These are phyloP conservation scores for Kwoniella botswanensis DNA, from an alignment of 768 basidiomycete species.

Conservation along the genomic window DNA sequence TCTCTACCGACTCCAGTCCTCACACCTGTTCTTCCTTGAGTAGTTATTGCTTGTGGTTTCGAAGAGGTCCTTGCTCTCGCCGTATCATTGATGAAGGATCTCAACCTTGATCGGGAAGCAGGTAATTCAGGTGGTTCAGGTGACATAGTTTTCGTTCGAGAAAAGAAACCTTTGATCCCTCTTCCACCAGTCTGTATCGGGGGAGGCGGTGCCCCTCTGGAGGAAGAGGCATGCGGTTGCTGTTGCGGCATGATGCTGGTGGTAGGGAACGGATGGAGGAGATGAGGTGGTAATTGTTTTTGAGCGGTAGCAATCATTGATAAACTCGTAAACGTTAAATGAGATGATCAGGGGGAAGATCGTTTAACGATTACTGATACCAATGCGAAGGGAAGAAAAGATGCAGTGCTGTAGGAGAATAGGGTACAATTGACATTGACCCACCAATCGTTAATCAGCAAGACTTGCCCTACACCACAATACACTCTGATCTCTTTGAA, in stretches of 20 bases:
- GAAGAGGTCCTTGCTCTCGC: constrained; percentile 8
- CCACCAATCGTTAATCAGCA: neutral
- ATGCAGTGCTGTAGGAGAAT: neutral
- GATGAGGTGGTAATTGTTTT: constrained; percentile 25
- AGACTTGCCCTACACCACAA: neutral
- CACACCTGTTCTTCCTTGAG: neutral
- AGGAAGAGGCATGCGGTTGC: constrained; percentile 13
- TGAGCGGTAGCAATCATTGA: constrained; percentile 27
- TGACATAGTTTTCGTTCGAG: constrained; percentile 19
- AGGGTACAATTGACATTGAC: constrained; percentile 7
- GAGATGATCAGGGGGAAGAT: neutral
- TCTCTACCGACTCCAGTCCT: neutral
- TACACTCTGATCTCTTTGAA: neutral
- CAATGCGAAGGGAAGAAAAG: too few relatives aligned
- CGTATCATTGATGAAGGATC: constrained; percentile 26
- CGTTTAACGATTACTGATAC: neutral
- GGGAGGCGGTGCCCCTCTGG: constrained; percentile 5
- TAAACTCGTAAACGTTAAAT: neutral
- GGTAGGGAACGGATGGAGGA: constrained; percentile 10
- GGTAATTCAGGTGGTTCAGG: constrained; percentile 27
- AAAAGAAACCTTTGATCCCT: constrained; percentile 35
- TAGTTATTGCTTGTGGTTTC: neutral
- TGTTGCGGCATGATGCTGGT: constrained; percentile 4
- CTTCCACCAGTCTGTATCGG: constrained; percentile 11
- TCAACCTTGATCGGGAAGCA: constrained; percentile 15